A percentile compares a stretch with the other conserved stretches of the same genome.
These are phyloP conservation scores for Polyrhizophydium stewartii DNA, from an alignment of 371 early-diverging fungal species.

Conservation along the genomic window DNA sequence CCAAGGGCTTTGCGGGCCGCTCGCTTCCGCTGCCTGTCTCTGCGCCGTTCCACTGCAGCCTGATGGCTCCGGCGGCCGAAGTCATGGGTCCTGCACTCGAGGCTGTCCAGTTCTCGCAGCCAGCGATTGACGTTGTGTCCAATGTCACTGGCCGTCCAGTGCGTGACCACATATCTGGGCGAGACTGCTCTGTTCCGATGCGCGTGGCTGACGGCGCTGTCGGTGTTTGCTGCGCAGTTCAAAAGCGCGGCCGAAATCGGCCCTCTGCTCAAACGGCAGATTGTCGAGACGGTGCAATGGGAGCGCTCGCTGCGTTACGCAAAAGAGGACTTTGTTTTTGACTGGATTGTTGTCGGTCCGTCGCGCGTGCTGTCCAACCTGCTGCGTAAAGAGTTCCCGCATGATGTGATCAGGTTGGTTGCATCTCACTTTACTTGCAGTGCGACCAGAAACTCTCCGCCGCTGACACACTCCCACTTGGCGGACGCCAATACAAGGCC, in stretches of 20 bases:
- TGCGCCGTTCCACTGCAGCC: slow-evolving; percentile 91
- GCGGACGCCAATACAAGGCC: no score
- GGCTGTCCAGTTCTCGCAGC: slow-evolving; percentile 54
- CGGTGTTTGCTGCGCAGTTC: slow-evolving; percentile 16
- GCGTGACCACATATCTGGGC: slow-evolving; percentile 14
- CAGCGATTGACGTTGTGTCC: slow-evolving; percentile 78
- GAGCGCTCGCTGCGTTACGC: slow-evolving; percentile 75
- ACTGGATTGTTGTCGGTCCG: slow-evolving; percentile 85
- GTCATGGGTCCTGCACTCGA: slow-evolving; percentile 68
- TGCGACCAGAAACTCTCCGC: no score
- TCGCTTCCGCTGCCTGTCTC: slow-evolving; percentile 89
- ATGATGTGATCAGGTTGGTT: not conserved
- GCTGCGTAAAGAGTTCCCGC: slow-evolving; percentile 80
- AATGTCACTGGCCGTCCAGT: slow-evolving; percentile 88
- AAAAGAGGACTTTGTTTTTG: slow-evolving; percentile 68
- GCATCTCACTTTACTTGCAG: no score
- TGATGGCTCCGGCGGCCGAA: slow-evolving; percentile 84
- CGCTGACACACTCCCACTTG: no score
- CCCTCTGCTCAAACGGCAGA: slow-evolving; percentile 67
- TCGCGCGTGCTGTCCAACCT: slow-evolving; percentile 84
- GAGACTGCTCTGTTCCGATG: slow-evolving; percentile 1
- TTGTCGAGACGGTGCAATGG: slow-evolving; percentile 87
- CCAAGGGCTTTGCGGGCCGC: slow-evolving; percentile 73
- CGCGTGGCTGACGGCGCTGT: not conserved
- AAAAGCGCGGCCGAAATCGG: slow-evolving; percentile 50